phyloP scores from a whole-genome alignment of 2,329 filamentous ascomycete genomes.

The Colletotrichum filicis region DNA sequence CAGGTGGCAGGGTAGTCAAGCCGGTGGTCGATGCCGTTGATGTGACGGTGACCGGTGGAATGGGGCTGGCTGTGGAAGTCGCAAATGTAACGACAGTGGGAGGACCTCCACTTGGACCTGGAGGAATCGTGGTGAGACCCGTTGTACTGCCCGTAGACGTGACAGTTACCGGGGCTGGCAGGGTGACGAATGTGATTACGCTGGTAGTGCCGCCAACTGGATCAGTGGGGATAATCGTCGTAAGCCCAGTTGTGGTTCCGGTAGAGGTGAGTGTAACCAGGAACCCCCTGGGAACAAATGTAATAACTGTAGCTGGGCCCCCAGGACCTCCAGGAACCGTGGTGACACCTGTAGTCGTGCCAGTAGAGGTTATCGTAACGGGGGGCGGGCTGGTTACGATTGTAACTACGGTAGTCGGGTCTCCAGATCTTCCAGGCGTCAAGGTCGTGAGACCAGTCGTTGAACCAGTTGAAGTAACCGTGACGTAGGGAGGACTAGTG shows the following conservation, averaged over 20 bases:
- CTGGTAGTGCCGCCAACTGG: not conserved
- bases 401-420: not conserved
- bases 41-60: too few species aligned
- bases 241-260: not conserved
- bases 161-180: not conserved
- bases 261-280: not conserved
- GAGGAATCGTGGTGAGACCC: not conserved
- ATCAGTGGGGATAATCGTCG: not conserved
- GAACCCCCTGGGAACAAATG: rapidly evolving
- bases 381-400: too few species aligned
- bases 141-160: not conserved
- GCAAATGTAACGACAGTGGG: too few species aligned
- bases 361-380: not conserved
- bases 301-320: not conserved
- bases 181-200: not conserved
- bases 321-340: not conserved
- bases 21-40: too few species aligned
- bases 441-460: not conserved
- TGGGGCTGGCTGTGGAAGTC: too few species aligned
- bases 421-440: not conserved
- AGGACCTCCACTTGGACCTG: too few species aligned
- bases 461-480: not conserved
- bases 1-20: too few species aligned
- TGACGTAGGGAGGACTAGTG: too few species aligned
- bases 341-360: not conserved